Base-by-base conservation (phyloP, 106 monocot species). In the Amphibolis antarctica region DNA sequence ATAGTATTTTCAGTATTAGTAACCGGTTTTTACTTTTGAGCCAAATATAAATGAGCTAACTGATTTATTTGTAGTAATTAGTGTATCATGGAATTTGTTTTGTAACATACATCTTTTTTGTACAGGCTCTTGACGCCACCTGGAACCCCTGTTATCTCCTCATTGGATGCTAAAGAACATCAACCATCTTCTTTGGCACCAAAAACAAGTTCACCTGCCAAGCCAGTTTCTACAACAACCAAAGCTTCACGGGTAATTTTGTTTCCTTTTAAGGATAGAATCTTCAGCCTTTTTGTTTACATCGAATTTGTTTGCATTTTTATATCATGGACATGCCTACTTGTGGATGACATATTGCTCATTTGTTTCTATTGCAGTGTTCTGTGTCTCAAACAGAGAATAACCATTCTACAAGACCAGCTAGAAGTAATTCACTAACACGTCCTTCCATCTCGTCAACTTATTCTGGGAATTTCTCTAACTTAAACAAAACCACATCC, bases 81-180 rank as follows among this genome's bases (percentile, higher is more conserved):
- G 14, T 28, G 4, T 26, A 27, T 14, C n/a, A 28, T 49, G 11
- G 48, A 9, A 49, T 61, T 61, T 61, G 19, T 22, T 61, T 15
- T 30, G n/a, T 20, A 26, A 18, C 45, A 0, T 44, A 12, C 20
- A 11, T 69, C 4, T 50, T 62, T 42, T 51, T 31, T 46, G 55
- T 46, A 24, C 44, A 88, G 88, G 88, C 88, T 88, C 65, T 75
- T 88, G 42, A 84, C 88, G 53, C 88, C 88, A 18, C 88, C 88
- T 29, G 84, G 79, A 63, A 81, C 79, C 59, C 88, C 88, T 42
- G 72, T 74, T 27, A 50, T 67, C 50, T 69, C 83, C 42, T 68
- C 75, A 25, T 60, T 66, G 24, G 74, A 81, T 24, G 60, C 66
- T 47, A 68, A 10, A 43, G 83, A 83, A 53, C 64, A 59, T 29